These are phyloP conservation scores for Jacaranda mimosifolia DNA, from an alignment of 257 asterid genomes.

Conservation along the genomic window DNA sequence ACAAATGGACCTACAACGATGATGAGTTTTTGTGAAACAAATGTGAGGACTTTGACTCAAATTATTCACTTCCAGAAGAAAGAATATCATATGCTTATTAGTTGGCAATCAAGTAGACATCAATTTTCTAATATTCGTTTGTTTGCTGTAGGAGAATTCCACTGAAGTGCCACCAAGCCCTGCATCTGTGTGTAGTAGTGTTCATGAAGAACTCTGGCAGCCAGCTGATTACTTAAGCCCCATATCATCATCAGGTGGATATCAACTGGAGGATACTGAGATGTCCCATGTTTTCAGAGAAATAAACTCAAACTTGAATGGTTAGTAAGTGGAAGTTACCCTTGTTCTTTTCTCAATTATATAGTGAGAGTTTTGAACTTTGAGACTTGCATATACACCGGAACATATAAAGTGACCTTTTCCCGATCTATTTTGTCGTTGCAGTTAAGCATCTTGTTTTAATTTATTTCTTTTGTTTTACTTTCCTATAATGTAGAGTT, in stretches of 20 bases:
- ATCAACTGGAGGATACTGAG: constrained; percentile 67
- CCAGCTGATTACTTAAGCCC: constrained; percentile 73
- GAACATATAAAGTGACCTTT: constrained; percentile 19
- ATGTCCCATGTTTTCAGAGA: constrained; percentile 78
- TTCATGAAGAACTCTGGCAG: constrained; percentile 80
- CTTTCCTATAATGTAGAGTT: constrained; percentile 59
- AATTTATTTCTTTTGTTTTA: neutral
- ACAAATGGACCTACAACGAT: constrained; percentile 57
- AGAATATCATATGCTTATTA: neutral
- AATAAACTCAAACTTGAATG: constrained; percentile 86
- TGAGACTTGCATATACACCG: neutral
- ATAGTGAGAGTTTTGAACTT: neutral
- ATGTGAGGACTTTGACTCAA: constrained; percentile 59
- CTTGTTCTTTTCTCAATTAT: constrained; percentile 6
- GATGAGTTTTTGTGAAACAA: constrained; percentile 60
- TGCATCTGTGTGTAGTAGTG: constrained; percentile 90
- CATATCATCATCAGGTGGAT: constrained; percentile 64
- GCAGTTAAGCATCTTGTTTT: neutral
- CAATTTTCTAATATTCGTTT: constrained; percentile 7
- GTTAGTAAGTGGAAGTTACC: constrained; percentile 49
- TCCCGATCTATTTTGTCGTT: neutral
- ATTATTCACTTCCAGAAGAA: constrained; percentile 11
- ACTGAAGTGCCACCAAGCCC: constrained; percentile 99
- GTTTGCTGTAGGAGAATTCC: constrained; percentile 72
- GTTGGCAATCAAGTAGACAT: too few relatives aligned